These are phyloP conservation scores for Cymbopogon citratus DNA, from an alignment of 176 grass and related monocot genomes.

Conservation along the genomic window DNA sequence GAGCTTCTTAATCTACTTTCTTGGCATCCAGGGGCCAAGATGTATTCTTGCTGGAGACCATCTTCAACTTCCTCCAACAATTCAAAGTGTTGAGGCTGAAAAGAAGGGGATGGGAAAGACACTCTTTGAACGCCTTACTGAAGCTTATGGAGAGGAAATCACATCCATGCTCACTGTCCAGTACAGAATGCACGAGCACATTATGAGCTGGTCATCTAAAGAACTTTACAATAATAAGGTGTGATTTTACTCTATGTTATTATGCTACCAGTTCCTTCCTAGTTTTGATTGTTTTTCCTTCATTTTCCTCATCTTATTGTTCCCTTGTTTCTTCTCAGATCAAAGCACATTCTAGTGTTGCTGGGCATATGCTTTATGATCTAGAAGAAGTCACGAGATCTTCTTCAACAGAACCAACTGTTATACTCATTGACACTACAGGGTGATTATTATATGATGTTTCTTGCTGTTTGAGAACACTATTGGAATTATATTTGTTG, in stretches of 20 bases:
- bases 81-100: constrained; percentile 89
- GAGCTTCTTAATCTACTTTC: constrained; percentile 7
- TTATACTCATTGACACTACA: constrained; percentile 97
- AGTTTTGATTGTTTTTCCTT: background rate
- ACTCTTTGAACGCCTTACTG: constrained; percentile 81
- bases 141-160: constrained; percentile 68
- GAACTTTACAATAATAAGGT: constrained; percentile 97
- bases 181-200: constrained; percentile 91
- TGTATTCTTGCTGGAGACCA: constrained; percentile 93
- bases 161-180: constrained; percentile 88
- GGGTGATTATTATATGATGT: constrained; percentile 46
- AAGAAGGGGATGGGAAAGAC: constrained; percentile 92
- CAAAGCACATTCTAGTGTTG: constrained; percentile 74
- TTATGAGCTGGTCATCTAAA: constrained; percentile 97
- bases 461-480: constrained; percentile 7
- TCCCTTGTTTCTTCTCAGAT: constrained; percentile 47
- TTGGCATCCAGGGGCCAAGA: constrained; percentile 58
- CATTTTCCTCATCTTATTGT: background rate
- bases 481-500: background rate
- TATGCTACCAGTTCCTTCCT: background rate
- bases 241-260: background rate
- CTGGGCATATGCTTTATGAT: constrained; percentile 82
- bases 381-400: constrained; percentile 73
- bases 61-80: constrained; percentile 92
- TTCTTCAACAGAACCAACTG: constrained; percentile 76